Base-by-base conservation (phyloP, 768 basidiomycete genomes). In the Pleurotus giganteus region DNA sequence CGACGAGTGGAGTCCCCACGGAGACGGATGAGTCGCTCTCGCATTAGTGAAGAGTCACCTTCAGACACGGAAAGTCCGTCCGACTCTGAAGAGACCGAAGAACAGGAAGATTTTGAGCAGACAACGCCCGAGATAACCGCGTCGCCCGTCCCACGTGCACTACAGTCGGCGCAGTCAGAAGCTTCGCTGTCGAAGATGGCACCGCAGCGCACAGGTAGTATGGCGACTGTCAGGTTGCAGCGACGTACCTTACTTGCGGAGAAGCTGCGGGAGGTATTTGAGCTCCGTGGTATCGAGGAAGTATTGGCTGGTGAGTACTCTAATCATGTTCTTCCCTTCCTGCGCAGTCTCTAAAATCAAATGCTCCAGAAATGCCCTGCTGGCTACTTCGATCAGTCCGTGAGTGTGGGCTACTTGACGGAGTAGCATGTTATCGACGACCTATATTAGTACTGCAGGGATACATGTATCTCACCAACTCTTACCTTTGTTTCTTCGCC, bases 401-500 rank as follows among this genome's bases (percentile, higher is more conserved):
- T 95, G 65, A 80, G 94, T 85, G 28, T 36, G 4, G 11, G 26
- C 1, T 45, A 2, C 1, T 23, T 54, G 31, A 19, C 37, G 13
- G 57, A 19, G 21, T 27, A 43, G 13, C 41, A 12, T 32, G 11
- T 27, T 47, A 24, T 55, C 8, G 49, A 17, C 23, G 29, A 13
- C 36, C 19, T 2, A 52, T 28, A 13, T 34, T 68, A 91, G 93
- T 98, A 58, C 78, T 99, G 28, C 96, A 99, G 71, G 96, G 96
- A 2, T 98, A 96, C 66, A 91, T 99, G 83, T 99, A 96, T 68
- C 76, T 98, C 46, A 98, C 96, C 1, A 91, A 91, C 62, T 85
- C 88, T 9, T 90, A 96, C 67, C 70, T 98, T 17, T 98, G 96
- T 73, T 99, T 99, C 76, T 99, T 95, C 69, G 93, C 93, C 2